Percentiles rank a stretch among this genome's conserved stretches.
Evolutionary conservation across 768 basidiomycete genomes (phyloP).

Genomic region (Brasilioporus rufonigricans): DNA sequence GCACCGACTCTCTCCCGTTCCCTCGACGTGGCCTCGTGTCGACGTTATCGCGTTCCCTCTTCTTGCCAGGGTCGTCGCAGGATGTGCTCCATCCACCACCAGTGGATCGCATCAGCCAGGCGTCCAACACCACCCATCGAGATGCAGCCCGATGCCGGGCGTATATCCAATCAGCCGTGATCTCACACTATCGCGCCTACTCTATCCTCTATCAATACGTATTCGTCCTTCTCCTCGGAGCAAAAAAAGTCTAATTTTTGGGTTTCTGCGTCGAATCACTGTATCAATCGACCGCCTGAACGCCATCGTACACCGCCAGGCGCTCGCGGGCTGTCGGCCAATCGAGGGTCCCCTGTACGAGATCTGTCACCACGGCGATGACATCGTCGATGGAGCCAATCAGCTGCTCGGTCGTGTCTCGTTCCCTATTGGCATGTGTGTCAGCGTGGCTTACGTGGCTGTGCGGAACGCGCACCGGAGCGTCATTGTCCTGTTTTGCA

Average conservation of each 20-base stretch:
- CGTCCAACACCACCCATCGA: not conserved
- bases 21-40: no score
- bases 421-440: conserved; percentile 56
- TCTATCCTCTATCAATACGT: not conserved
- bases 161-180: not conserved
- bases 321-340: conserved; percentile 76
- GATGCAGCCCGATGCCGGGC: not conserved
- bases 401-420: conserved; percentile 90
- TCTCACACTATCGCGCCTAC: not conserved
- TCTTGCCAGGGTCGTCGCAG: no score
- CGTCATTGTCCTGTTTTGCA: conserved; percentile 92
- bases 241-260: conserved; percentile 1
- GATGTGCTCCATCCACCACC: no score
- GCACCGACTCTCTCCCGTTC: no score
- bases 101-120: no score
- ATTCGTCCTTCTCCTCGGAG: conserved; percentile 15
- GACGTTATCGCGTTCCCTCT: no score
- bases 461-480: conserved; percentile 60
- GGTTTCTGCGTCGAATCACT: not conserved
- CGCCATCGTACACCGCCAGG: conserved; percentile 81
- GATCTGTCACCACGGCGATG: conserved; percentile 71
- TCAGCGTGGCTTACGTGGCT: conserved; percentile 1
- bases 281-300: conserved; percentile 70
- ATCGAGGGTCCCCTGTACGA: conserved; percentile 70
- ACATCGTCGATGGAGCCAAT: conserved; percentile 92